Conservation (phyloP, 139 green algal genomes). For the Chlamydomonas schloesseri region DNA sequence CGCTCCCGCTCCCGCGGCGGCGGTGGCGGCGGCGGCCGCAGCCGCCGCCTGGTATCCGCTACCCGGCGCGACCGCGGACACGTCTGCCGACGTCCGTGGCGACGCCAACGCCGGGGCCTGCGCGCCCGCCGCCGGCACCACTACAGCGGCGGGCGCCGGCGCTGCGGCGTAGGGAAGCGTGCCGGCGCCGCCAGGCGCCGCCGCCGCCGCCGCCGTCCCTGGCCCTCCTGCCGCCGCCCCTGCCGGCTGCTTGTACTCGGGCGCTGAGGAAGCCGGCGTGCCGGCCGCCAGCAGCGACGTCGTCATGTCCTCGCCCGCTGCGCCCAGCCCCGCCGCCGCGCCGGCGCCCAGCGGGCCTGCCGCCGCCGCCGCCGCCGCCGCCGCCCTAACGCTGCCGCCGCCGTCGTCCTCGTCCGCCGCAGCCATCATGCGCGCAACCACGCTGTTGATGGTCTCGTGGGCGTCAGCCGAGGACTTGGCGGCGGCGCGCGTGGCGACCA, state of each 20-base stretch:
- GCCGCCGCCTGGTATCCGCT: neutral
- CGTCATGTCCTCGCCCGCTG: conserved; percentile 1
- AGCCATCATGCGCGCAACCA: conserved; percentile 61
- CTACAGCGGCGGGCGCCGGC: neutral
- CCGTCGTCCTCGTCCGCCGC: conserved; percentile 42
- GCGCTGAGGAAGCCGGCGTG: neutral
- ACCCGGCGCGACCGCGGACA: too few species aligned
- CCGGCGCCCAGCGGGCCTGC: neutral
- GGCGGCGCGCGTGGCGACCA: conserved; percentile 23
- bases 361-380: neutral
- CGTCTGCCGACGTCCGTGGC: too few species aligned
- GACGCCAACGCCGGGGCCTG: too few species aligned
- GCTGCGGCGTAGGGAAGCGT: neutral
- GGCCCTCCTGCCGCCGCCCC: neutral
- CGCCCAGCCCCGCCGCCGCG: neutral
- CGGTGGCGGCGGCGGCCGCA: neutral
- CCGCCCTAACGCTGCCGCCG: neutral
- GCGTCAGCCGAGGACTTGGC: conserved; percentile 38
- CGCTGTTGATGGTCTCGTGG: conserved; percentile 66
- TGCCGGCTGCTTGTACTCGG: neutral
- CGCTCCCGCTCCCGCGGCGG: too few species aligned
- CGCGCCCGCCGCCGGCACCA: too few species aligned
- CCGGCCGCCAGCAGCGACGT: conserved; percentile 9
- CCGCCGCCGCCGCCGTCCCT: neutral
- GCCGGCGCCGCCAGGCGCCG: too few species aligned